Evolutionary conservation across 164 flowering plant species (phyloP), one percentile per base, ranked within the genome.

Genomic region (Pachysandra terminalis): DNA sequence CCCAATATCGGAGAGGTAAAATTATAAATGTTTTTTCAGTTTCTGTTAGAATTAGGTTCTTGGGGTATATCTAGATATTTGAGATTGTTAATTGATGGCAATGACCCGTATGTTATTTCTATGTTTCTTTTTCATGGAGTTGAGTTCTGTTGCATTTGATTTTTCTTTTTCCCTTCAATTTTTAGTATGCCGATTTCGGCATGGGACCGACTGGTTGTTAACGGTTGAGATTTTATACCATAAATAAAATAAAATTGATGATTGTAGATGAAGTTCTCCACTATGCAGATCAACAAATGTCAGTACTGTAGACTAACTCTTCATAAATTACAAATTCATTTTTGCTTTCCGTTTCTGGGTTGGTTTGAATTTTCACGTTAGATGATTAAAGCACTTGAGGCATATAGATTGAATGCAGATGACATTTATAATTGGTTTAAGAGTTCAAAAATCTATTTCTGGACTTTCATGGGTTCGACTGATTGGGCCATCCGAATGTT

Each of bases 1-100:
- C 97, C 98, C 63, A 94, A 94, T 69, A 91, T 94, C 35, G 98
- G 98, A 37, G 96, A 90, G 93, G 96, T 86, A 56, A 27, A 1
- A 23, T 56, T 40, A n/a, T 21, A 45, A 24, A 19, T 24, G n/a
- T 24, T 10, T 54, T 35, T 27, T 59, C 0, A 48, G 6, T 28
- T 24, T 25, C 25, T 12, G 22, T n/a, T 35, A 15, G 16, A 35
- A 9, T 6, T 24, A n/a, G 24, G 24, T n/a, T 56, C 23, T 48
- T 55, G n/a, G 22, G 9, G 59, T 45, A 45, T 45, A 45, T 45
- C 10, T 45, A 45, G 51, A 13, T 45, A 45, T 15, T 45, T 10
- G 17, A n/a, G n/a, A n/a, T n/a, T n/a, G 37, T 3, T 32, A 3
- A 7, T 32, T 3, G 37, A 32, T 3, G 37, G 37, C 37, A 32